Evolutionary conservation across 257 asterid genomes (phyloP), one percentile per base, ranked within the genome.

Genomic region (Striga asiatica): DNA sequence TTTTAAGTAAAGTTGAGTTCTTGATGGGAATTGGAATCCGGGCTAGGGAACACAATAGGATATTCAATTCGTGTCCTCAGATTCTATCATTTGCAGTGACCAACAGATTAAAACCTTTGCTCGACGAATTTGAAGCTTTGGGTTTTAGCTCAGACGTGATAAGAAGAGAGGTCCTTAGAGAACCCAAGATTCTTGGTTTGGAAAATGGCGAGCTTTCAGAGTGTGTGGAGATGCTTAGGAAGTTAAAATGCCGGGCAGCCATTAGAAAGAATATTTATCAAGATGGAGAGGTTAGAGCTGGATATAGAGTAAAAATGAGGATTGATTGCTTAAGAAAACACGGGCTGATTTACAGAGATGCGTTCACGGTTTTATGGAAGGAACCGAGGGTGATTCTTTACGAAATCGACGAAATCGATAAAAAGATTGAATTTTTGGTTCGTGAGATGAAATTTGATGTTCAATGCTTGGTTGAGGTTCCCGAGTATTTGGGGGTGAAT

Each of bases 171-270:
- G 66, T 78, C 32, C 37, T 75, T 9, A 67, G 78, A 69, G 74
- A 91, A 35, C 94, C 95, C 0, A 48, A 37, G 46, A 74, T 84
- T 68, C 89, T 91, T 60, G 85, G 83, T 19, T 41, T 87, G 61
- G 96, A 87, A 65, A 77, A 66, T 16, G 98, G 98, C 54, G 95
- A 91, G 80, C 68, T 87, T 62, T 76, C 88, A 0, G 76, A 79
- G 35, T 86, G 94, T 68, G 45, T 87, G 66, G 80, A 81, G 59
- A 45, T 80, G 73, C 62, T 87, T 49, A 74, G 78, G 71, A 78
- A 72, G 42, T 77, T 91, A 77, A 81, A 77, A 69, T 87, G 95
- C 64, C 71, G 95, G 68, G 62, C 3, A 12, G 63, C 78, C 6
- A 70, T 80, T 29, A 82, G 75, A 56, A 77, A 84, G 7, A 58